Percentiles rank a stretch among this genome's conserved stretches.
These are phyloP conservation scores for Ophiostoma triangulosporum DNA, from an alignment of 2,329 filamentous ascomycete species.

Conservation along the genomic window DNA sequence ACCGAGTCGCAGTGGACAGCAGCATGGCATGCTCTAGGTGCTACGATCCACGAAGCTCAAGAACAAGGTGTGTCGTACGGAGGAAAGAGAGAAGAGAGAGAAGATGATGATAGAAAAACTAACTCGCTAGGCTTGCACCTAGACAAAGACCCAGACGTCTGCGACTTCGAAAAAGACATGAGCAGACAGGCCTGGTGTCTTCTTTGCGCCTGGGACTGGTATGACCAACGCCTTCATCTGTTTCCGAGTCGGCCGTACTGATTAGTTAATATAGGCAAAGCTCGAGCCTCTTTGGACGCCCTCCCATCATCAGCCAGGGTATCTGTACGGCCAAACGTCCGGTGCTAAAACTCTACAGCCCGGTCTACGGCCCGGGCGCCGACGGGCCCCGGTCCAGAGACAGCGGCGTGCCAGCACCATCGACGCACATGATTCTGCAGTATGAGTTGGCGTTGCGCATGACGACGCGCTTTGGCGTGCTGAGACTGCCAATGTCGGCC, in stretches of 20 bases:
- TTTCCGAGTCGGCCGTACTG: not conserved
- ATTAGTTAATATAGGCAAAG: conserved; percentile 21
- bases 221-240: not conserved
- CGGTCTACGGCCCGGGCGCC: not conserved
- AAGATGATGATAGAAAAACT: no score
- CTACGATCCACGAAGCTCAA: conserved; percentile 32
- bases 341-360: conserved; percentile 3
- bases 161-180: conserved; percentile 34
- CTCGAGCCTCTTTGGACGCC: conserved; percentile 28
- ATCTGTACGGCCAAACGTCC: conserved; percentile 26
- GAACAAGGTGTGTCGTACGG: conserved; percentile 28
- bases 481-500: not conserved
- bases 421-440: not conserved
- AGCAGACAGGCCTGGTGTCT: conserved; percentile 32
- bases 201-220: conserved; percentile 35
- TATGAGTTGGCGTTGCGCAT: not conserved
- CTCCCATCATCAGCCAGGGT: conserved; percentile 29
- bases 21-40: conserved; percentile 32
- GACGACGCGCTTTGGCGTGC: not conserved
- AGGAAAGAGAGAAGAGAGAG: no score
- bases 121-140: conserved; percentile 24
- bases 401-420: not conserved
- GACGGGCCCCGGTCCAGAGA: no score
- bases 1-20: conserved; percentile 32
- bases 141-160: conserved; percentile 22